Evolutionary conservation across 345 rosid genomes (phyloP).

Genomic region (Euphorbia lathyris): DNA sequence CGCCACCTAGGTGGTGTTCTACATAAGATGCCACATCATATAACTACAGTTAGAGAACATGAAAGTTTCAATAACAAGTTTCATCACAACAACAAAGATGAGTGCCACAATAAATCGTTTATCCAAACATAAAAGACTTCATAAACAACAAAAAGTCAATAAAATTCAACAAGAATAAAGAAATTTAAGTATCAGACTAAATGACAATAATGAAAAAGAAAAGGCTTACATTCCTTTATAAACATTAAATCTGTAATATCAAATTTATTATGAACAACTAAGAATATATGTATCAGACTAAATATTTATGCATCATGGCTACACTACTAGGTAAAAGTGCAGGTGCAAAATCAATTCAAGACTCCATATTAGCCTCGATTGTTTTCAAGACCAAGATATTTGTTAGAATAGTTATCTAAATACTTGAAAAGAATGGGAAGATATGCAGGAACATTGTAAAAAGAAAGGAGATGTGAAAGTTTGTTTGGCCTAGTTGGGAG

Average conservation of each 20-base stretch:
- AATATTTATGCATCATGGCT: no score
- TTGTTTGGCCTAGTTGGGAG: no score
- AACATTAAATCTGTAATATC: not conserved
- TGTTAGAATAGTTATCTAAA: no score
- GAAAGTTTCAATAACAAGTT: no score
- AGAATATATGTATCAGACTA: no score
- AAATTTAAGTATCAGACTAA: not conserved
- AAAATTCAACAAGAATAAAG: not conserved
- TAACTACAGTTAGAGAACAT: constrained; percentile 35
- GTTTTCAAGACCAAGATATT: no score
- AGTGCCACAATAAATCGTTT: not conserved
- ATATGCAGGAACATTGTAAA: no score
- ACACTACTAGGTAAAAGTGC: no score
- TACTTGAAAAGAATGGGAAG: no score
- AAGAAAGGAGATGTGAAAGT: no score
- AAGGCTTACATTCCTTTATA: not conserved
- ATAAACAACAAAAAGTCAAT: not conserved
- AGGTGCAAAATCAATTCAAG: no score
- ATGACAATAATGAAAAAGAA: not conserved
- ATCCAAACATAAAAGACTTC: not conserved
- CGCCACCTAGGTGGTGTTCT: constrained; percentile 96
- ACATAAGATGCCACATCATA: constrained; percentile 88
- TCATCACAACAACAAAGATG: not conserved
- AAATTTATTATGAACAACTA: not conserved
- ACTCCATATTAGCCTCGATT: no score